Conservation (phyloP, 2,329 filamentous ascomycete genomes). For the Lachnellula suecica region DNA sequence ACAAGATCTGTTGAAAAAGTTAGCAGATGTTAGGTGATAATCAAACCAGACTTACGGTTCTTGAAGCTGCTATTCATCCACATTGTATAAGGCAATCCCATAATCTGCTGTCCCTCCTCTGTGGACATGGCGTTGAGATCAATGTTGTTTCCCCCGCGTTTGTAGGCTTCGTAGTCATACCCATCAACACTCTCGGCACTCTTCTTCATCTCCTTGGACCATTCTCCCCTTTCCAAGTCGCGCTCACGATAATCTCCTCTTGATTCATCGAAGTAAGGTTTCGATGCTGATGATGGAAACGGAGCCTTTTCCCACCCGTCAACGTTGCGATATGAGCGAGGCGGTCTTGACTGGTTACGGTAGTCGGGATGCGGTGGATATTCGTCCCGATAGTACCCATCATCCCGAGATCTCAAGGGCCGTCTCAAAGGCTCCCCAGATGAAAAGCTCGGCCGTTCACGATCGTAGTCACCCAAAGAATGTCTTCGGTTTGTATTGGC, state of each 20-base stretch:
- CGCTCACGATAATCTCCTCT: constrained; percentile 12
- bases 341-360: constrained; percentile 25
- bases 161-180: constrained; percentile 25
- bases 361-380: constrained; percentile 21
- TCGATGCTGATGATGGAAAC: constrained; percentile 21
- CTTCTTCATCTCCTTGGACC: constrained; percentile 11
- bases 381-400: constrained; percentile 19
- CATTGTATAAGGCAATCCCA: constrained; percentile 43
- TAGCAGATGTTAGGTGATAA: constrained; percentile 5
- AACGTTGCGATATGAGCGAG: constrained; percentile 25
- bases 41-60: constrained; percentile 34
- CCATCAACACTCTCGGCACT: constrained; percentile 26
- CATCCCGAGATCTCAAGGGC: constrained; percentile 17
- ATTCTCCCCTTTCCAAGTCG: constrained; percentile 20
- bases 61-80: constrained; percentile 49
- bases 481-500: constrained; percentile 12
- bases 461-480: constrained; percentile 21
- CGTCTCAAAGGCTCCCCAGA: constrained; percentile 11
- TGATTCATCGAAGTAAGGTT: constrained; percentile 25
- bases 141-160: constrained; percentile 17
- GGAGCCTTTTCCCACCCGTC: constrained; percentile 16
- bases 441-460: constrained; percentile 16
- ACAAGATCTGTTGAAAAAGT: constrained; percentile 22
- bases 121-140: constrained; percentile 40
- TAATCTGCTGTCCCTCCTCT: constrained; percentile 42